Conservation (phyloP, 1,284 basidiomycete species). For the Cryptococcus maquisensis region DNA sequence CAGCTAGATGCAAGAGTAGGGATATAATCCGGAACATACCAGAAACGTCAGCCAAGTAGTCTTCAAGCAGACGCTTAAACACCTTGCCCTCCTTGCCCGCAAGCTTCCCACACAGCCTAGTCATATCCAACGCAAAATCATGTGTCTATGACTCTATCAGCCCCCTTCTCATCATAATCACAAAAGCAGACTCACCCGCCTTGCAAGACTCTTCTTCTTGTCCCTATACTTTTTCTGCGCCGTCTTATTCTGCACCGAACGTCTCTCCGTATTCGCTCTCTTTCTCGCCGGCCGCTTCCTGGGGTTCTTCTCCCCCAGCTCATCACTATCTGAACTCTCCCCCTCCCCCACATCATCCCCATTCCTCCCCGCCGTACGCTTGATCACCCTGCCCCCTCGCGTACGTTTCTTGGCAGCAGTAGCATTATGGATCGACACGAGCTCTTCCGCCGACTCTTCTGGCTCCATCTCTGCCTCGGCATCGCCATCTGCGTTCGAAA, state of each 20-base stretch:
- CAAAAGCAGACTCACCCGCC: neutral
- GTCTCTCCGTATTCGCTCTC: neutral
- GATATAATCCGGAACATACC: neutral
- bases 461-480: no score
- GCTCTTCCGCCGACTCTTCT: no score
- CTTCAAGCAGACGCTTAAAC: neutral
- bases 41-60: neutral
- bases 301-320: neutral
- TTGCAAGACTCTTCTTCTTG: conserved; percentile 5
- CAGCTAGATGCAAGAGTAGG: no score
- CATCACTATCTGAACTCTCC: neutral
- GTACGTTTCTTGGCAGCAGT: no score
- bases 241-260: conserved; percentile 8
- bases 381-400: no score
- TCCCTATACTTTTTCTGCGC: conserved; percentile 11
- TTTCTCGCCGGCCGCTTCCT: neutral
- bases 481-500: no score
- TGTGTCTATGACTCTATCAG: neutral
- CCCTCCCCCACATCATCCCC: neutral
- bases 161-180: neutral
- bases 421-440: no score
- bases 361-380: neutral
- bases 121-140: neutral
- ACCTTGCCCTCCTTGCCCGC: neutral
- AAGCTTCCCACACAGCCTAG: neutral